Percentiles rank a stretch among this genome's conserved stretches.
These are phyloP conservation scores for Populus hybrid DNA, from an alignment of 441 rosid genomes.

Conservation along the genomic window DNA sequence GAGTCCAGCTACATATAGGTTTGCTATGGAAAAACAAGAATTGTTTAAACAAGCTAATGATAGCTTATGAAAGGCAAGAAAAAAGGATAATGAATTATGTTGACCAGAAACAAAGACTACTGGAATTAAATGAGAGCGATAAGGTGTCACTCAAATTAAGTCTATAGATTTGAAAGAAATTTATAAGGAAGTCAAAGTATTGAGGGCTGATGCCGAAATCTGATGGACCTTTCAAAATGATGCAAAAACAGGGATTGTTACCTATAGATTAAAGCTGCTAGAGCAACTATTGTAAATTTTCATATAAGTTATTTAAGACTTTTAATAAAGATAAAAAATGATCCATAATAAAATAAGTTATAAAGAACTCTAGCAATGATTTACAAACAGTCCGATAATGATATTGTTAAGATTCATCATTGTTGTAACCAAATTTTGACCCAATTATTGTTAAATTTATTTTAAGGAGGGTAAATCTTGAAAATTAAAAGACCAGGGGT, in stretches of 20 bases:
- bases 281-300: not conserved
- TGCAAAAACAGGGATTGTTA: not conserved
- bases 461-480: too few species aligned
- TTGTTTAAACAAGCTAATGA: not conserved
- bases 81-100: slow-evolving; percentile 2
- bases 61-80: not conserved
- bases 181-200: not conserved
- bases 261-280: not conserved
- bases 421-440: too few species aligned
- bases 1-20: not conserved
- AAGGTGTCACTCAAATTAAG: too few species aligned
- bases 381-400: not conserved
- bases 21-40: not conserved
- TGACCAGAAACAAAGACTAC: not conserved
- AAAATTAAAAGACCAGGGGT: too few species aligned
- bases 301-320: too few species aligned
- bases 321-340: too few species aligned
- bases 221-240: not conserved
- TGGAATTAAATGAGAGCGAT: not conserved
- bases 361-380: not conserved
- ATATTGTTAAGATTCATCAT: too few species aligned
- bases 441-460: too few species aligned
- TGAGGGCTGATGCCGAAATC: not conserved
- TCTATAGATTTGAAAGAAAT: slow-evolving; percentile 5
- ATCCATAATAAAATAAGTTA: not conserved